Evolutionary conservation across 805 yeast genomes (phyloP).

Genomic region (Limtongozyma cylindracea): DNA sequence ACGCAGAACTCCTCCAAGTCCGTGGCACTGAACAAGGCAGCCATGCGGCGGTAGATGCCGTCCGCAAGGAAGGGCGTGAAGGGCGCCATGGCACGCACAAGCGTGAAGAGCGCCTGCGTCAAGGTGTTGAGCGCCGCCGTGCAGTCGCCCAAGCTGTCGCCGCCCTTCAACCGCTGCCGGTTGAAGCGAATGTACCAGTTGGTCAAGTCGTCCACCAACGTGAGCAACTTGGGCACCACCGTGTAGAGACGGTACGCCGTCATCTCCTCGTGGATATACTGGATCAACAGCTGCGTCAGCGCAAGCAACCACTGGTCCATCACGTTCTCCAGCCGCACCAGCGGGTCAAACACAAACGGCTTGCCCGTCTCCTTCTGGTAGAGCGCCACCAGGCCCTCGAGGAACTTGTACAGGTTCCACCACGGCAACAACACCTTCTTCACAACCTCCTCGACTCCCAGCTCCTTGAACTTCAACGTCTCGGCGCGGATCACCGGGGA

Average conservation of each 20-base stretch:
- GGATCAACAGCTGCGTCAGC: conserved; percentile 77
- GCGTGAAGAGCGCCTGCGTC: conserved; percentile 70
- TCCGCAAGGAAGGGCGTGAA: conserved; percentile 94
- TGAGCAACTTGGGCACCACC: conserved; percentile 80
- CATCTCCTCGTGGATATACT: conserved; percentile 81
- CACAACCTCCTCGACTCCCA: conserved; percentile 95
- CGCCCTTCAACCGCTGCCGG: conserved; percentile 95
- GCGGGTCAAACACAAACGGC: conserved; percentile 50
- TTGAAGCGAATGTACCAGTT: conserved; percentile 98
- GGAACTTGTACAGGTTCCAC: conserved; percentile 95
- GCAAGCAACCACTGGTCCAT: conserved; percentile 98
- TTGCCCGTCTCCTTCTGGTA: conserved; percentile 49
- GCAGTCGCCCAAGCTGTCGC: conserved; percentile 66
- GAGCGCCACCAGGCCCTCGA: conserved; percentile 80
- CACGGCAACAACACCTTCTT: conserved; percentile 91
- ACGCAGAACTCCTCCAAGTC: conserved; percentile 17
- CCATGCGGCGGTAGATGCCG: conserved; percentile 58
- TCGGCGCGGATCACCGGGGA: conserved; percentile 96
- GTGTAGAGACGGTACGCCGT: conserved; percentile 72
- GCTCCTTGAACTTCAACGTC: conserved; percentile 90
- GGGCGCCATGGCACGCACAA: conserved; percentile 95
- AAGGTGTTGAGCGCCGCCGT: conserved; percentile 71
- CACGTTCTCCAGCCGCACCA: conserved; percentile 48
- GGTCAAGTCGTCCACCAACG: conserved; percentile 80
- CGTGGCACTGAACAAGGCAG: conserved; percentile 30